Evolutionary conservation across 2,329 filamentous ascomycete species (phyloP).

Genomic region (Aspergillus sp.): DNA sequence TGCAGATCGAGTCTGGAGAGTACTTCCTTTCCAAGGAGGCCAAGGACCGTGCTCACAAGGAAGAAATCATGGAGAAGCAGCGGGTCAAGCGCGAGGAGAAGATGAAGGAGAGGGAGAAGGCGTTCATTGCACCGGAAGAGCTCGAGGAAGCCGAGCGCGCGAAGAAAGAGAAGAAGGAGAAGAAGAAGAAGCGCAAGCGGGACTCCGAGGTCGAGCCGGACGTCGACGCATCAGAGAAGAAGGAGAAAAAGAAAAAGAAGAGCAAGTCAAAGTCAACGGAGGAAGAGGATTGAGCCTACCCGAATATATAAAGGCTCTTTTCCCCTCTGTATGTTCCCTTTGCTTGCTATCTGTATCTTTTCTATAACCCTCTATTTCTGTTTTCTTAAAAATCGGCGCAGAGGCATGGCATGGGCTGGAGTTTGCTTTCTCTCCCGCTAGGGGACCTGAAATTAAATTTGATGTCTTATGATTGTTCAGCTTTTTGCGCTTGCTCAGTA

Average conservation of each 20-base stretch:
- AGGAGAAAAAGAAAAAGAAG: conserved; percentile 63
- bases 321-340: conserved; percentile 23
- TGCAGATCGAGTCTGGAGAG: conserved; percentile 97
- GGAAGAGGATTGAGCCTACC: conserved; percentile 27
- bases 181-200: conserved; percentile 49
- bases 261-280: conserved; percentile 41
- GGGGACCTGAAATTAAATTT: conserved; percentile 2
- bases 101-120: conserved; percentile 79
- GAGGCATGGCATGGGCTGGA: conserved; percentile 45
- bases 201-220: conserved; percentile 41
- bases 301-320: not conserved
- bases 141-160: conserved; percentile 57
- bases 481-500: not conserved
- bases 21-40: conserved; percentile 94
- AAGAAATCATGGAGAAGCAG: conserved; percentile 82
- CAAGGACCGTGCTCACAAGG: conserved; percentile 80
- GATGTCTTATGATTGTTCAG: not conserved
- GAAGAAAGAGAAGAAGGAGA: conserved; percentile 51
- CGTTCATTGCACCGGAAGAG: conserved; percentile 87
- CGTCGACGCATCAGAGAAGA: conserved; percentile 53
- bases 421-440: conserved; percentile 31
- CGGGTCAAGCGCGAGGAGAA: conserved; percentile 86
- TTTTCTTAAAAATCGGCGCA: conserved; percentile 33
- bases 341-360: conserved; percentile 22
- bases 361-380: conserved; percentile 14